Evolutionary conservation across 805 yeast species (phyloP), one percentile per base, ranked within the genome.

Genomic region (Soucietia sequanensis): DNA sequence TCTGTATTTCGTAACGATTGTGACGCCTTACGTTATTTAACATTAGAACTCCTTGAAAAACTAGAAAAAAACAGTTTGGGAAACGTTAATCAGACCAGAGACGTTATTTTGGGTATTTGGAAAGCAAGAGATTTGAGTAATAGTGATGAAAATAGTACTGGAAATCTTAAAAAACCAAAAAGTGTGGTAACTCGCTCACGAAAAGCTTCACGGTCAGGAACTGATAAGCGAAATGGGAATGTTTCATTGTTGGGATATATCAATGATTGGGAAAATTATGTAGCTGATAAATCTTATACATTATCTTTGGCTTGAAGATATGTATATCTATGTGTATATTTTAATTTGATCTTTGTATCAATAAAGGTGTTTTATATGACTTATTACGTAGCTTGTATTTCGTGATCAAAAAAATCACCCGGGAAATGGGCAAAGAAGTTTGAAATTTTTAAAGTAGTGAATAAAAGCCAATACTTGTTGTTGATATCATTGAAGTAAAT

Each of bases 201-300:
- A 21, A n/a, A n/a, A n/a, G n/a, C n/a, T n/a, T n/a, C n/a, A n/a
- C n/a, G n/a, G n/a, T n/a, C n/a, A n/a, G n/a, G n/a, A n/a, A n/a
- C n/a, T n/a, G n/a, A n/a, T n/a, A n/a, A n/a, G n/a, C n/a, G n/a
- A n/a, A n/a, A n/a, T n/a, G n/a, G n/a, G n/a, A n/a, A n/a, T n/a
- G n/a, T n/a, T n/a, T 15, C 9, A 12, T 15, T 27, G 16, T 37
- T 47, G 29, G 54, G 54, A 6, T 41, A 44, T 19, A 32, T 15
- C 7, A 60, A 60, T 36, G 66, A 60, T 32, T 60, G 66, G 66
- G 65, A 60, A 20, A 41, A 16, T 6, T 58, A 39, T 40, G 63
- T 58, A 1, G 58, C 48, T 12, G 54, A 60, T 28, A 45, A 52
- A 37, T 43, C 48, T 13, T 52, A 46, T 32, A 46, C 41, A 5